phyloP scores from a whole-genome alignment of 768 basidiomycete genomes.

The Boletus pseudo-olivaceus region DNA sequence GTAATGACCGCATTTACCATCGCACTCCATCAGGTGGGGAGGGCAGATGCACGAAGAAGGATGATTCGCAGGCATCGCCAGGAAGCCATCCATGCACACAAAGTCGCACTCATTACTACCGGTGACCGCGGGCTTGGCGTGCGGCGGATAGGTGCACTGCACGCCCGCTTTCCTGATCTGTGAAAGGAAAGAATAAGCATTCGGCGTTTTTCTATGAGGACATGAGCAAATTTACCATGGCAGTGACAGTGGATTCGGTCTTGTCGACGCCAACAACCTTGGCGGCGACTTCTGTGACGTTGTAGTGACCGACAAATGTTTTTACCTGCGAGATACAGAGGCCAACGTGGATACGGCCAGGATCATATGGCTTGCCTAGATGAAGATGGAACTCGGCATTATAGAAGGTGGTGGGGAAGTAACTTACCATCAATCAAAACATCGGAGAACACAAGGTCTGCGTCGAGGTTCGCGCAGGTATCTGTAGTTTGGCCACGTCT shows the following conservation, averaged over 20 bases:
- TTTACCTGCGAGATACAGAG: conserved; percentile 30
- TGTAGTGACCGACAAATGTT: conserved; percentile 22
- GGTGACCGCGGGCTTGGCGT: conserved; percentile 20
- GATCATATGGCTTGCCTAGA: conserved; percentile 18
- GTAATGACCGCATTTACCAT: conserved; percentile 31
- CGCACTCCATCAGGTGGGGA: conserved; percentile 23
- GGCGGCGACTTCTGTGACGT: conserved; percentile 20
- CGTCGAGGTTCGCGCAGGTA: conserved; percentile 15
- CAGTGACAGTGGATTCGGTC: conserved; percentile 20
- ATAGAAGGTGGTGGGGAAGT: too few relatives aligned
- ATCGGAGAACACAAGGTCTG: conserved; percentile 18
- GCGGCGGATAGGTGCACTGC: conserved; percentile 33
- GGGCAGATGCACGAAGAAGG: conserved; percentile 30
- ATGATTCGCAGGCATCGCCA: conserved; percentile 13
- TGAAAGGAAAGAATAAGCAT: neutral
- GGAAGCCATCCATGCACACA: conserved; percentile 28
- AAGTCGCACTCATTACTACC: conserved; percentile 26
- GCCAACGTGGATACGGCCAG: conserved; percentile 27
- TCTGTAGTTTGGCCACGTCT: conserved; percentile 7
- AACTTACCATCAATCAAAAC: conserved; percentile 8
- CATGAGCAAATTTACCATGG: conserved; percentile 18
- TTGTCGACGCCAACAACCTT: conserved; percentile 21
- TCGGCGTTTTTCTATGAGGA: neutral
- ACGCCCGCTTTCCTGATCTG: conserved; percentile 25
- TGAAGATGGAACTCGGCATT: neutral